These are phyloP conservation scores for Hanseniaspora sp. DNA, from an alignment of 1,139 yeast species.

Conservation along the genomic window DNA sequence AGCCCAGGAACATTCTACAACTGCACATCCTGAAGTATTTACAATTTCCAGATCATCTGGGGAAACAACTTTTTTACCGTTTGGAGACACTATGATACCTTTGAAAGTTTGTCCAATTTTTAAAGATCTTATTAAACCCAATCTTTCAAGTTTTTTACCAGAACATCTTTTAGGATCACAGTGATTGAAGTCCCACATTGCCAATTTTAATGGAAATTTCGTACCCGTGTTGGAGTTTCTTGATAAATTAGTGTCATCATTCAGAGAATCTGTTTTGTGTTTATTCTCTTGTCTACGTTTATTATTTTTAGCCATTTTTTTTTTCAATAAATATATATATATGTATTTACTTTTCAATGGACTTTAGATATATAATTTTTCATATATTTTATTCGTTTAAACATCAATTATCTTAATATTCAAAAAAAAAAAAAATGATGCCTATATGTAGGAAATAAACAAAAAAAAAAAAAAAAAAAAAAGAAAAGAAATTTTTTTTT, in stretches of 20 bases:
- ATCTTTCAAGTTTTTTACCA: slow-evolving; percentile 82
- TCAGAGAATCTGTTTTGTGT: neutral
- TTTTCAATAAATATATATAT: neutral
- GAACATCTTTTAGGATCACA: slow-evolving; percentile 97
- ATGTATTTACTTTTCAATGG: neutral
- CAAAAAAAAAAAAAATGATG: neutral
- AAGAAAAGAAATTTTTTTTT: neutral
- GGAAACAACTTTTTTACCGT: slow-evolving; percentile 82
- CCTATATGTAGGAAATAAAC: neutral
- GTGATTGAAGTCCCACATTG: slow-evolving; percentile 96
- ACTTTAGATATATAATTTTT: no score
- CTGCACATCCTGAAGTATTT: slow-evolving; percentile 79
- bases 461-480: neutral
- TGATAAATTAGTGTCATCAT: neutral
- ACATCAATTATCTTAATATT: neutral
- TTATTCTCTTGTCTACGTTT: slow-evolving; percentile 13
- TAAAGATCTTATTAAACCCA: slow-evolving; percentile 69
- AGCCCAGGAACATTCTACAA: slow-evolving; percentile 98
- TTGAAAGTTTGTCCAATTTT: slow-evolving; percentile 84
- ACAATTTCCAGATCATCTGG: slow-evolving; percentile 76
- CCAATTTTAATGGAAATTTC: slow-evolving; percentile 59
- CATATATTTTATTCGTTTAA: no score
- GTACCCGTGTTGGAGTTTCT: slow-evolving; percentile 30
- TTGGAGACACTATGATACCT: slow-evolving; percentile 88
- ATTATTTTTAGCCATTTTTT: slow-evolving; percentile 56